Evolutionary conservation across 495 filamentous ascomycete species (phyloP), one percentile per base, ranked within the genome.

Genomic region (Entonaema liquescens): DNA sequence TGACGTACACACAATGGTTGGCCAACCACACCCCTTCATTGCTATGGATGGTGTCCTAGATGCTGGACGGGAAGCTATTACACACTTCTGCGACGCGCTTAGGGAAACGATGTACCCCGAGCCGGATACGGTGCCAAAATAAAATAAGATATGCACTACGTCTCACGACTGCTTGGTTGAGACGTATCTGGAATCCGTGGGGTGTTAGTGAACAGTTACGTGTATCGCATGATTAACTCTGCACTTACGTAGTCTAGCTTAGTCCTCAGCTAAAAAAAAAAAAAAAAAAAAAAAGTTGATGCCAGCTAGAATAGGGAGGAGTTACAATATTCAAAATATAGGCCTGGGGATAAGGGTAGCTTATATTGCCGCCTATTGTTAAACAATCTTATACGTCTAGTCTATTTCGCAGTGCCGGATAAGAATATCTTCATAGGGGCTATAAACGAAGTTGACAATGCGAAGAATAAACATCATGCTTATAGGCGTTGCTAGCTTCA

Each of bases 11-110:
- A 76, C 87, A 29, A 87, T 87, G 85, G 82, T 85, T 74, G 85
- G 85, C 0, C 87, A 87, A 84, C 87, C 86, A 12, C 87, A 89
- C 79, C 87, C 87, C n/a, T 88, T 88, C 72, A 76, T 89, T 63
- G 86, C 85, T 8, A 88, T 88, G 87, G 87, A 89, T 77, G 83
- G 77, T 9, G 86, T 79, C 5, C 72, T 88, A 52, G 78, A 83
- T 33, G 85, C 84, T 59, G 87, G 86, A 0, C 85, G 78, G 64
- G 74, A 84, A 59, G 84, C 84, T 5, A 86, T 89, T 70, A 84
- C 81, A 0, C 72, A 83, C 67, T 85, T 88, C 80, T 86, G 85
- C 70, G 84, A 87, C 60, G 74, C 81, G 5, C 67, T 87, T 25
- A 64, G 60, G 67, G 44, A 70, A 54, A 44, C 60, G n/a, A 70